Evolutionary conservation across 306 rosid genomes (phyloP), one percentile per base, ranked within the genome.

Genomic region (Argentina anserina): DNA sequence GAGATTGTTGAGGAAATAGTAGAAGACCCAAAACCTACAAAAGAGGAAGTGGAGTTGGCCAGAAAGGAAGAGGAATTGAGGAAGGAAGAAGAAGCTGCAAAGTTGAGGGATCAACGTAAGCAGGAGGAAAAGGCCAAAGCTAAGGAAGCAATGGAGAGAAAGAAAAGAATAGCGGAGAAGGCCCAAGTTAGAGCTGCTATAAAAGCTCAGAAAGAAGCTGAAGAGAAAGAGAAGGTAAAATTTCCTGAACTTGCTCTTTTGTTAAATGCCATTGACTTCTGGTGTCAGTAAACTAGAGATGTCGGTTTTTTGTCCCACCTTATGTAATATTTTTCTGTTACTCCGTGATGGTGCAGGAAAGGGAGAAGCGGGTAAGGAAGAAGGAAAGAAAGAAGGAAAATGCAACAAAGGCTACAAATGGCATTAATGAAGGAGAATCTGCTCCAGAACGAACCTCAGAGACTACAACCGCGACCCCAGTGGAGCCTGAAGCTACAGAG

Each of bases 141-240:
- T 56, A 86, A 86, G 81, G 96, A 92, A 83, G 97, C 94, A 62
- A 65, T 73, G 73, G 84, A 82, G 78, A 86, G 96, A 80, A 92
- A 90, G 82, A 88, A 79, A 75, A 83, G 88, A 64, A 79, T 43
- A 74, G 89, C 89, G 1, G 97, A 92, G 78, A 90, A 84, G 76
- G 90, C 92, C 80, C 86, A 85, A 70, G 88, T 86, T 69, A 85
- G 90, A 81, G 96, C 96, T 46, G 83, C 77, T 65, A 83, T 82
- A 40, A 90, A 79, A 81, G 94, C 92, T 46, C 90, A 86, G 79
- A 92, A 81, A 79, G 97, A 92, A 80, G 96, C 96, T 56, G 94
- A 92, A 70, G 86, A 82, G 80, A 90, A 84, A 84, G 94, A 92
- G 83, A 90, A 92, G 90, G 96, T 90, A 83, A 75, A 47, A n/a